Evolutionary conservation across 345 rosid species (phyloP).

Genomic region (Eucalyptus marginata): DNA sequence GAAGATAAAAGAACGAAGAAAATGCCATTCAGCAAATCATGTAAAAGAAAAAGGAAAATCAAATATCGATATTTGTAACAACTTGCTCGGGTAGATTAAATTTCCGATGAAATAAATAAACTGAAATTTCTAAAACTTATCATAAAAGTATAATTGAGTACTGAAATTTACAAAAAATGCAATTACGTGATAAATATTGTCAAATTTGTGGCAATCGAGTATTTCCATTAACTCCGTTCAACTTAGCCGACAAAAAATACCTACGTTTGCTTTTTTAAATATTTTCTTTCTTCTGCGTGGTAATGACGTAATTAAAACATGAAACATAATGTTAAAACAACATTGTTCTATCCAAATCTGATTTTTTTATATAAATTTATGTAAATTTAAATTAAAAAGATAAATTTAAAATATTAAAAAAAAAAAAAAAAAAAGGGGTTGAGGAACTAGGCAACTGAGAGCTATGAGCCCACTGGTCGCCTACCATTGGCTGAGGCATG

Average conservation of each 20-base stretch:
- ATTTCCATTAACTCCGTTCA: background rate
- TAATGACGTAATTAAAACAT: background rate
- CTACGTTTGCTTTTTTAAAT: background rate
- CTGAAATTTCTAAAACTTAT: background rate
- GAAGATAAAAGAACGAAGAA: background rate
- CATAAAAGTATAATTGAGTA: background rate
- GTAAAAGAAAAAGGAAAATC: background rate
- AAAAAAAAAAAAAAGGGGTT: background rate
- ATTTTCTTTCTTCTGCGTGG: background rate
- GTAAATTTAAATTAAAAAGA: background rate
- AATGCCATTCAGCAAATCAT: background rate
- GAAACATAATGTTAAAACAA: too few relatives aligned
- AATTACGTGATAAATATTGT: background rate
- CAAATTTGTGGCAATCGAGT: background rate
- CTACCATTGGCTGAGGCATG: too few relatives aligned
- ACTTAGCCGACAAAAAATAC: background rate
- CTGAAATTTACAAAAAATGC: accelerated
- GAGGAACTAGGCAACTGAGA: background rate
- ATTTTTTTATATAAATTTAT: too few relatives aligned
- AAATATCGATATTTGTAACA: background rate
- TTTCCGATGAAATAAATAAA: background rate
- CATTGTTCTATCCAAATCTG: accelerated
- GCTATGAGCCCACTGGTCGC: background rate
- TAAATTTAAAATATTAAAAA: too few relatives aligned
- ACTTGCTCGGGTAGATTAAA: background rate